Conservation (phyloP, 2,329 filamentous ascomycete genomes). For the Calonectria multiphialidica region DNA sequence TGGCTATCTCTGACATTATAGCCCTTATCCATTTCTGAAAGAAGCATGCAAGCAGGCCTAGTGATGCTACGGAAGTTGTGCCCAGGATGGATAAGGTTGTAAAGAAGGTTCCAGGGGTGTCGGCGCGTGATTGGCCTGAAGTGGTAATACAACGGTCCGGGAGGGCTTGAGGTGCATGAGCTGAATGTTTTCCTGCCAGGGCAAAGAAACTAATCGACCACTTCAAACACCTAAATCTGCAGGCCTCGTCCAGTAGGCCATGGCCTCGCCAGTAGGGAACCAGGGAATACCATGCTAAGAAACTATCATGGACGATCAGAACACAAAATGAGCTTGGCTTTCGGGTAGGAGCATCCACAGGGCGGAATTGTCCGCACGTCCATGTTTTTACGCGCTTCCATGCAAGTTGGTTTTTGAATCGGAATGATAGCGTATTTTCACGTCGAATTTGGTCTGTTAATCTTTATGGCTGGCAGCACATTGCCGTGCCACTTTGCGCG, state of each 20-base stretch:
- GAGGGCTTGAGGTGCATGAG: constrained; percentile 30
- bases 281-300: constrained; percentile 1
- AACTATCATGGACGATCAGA: neutral
- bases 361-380: neutral
- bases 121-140: constrained; percentile 26
- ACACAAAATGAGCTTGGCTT: constrained; percentile 2
- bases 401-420: neutral
- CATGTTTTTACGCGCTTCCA: neutral
- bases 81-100: constrained; percentile 18
- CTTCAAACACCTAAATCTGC: constrained; percentile 33
- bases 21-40: neutral
- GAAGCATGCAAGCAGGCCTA: constrained; percentile 4
- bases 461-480: neutral
- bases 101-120: constrained; percentile 30
- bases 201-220: constrained; percentile 26
- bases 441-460: neutral
- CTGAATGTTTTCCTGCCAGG: constrained; percentile 33
- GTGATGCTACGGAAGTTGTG: constrained; percentile 13
- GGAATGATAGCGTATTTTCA: neutral
- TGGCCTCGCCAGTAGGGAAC: neutral
- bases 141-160: constrained; percentile 11
- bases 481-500: neutral
- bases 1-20: neutral
- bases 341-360: neutral
- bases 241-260: neutral